A percentile compares a stretch with the other conserved stretches of the same genome.
These are phyloP conservation scores for Phytophthora citricola DNA, from an alignment of 352 stramenopile species.

Conservation along the genomic window DNA sequence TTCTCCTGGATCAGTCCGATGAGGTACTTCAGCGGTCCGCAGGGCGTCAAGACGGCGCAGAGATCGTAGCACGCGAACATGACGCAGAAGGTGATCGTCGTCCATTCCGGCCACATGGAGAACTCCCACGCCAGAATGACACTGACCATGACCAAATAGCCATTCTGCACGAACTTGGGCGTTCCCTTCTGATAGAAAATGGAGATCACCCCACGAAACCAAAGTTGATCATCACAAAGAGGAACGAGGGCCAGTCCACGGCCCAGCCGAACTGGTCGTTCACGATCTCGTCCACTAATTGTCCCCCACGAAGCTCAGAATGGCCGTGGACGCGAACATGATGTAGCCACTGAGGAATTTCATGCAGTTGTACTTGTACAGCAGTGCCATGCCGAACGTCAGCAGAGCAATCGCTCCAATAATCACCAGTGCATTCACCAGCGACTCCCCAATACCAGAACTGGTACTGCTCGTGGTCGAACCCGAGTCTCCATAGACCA, in stretches of 20 bases:
- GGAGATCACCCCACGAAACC: constrained; percentile 86
- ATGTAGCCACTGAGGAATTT: constrained; percentile 87
- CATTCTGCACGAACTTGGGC: constrained; percentile 91
- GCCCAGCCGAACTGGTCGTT: constrained; percentile 77
- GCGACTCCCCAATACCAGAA: constrained; percentile 63
- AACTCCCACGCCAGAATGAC: constrained; percentile 98
- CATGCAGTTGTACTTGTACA: constrained; percentile 92
- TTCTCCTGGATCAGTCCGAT: constrained; percentile 94
- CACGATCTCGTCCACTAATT: constrained; percentile 84
- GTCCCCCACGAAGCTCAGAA: constrained; percentile 89
- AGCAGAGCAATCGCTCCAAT: constrained; percentile 84
- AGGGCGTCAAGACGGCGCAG: constrained; percentile 97
- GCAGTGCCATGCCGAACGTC: constrained; percentile 90
- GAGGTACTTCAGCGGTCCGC: constrained; percentile 95
- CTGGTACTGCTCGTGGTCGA: constrained; percentile 27
- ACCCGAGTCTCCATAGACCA: constrained; percentile 79
- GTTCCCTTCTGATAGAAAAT: constrained; percentile 93
- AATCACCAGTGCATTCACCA: constrained; percentile 91
- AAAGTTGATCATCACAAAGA: constrained; percentile 93
- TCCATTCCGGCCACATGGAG: constrained; percentile 96
- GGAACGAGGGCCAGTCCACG: constrained; percentile 78
- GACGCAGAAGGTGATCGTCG: constrained; percentile 91
- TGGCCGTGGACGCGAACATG: constrained; percentile 88
- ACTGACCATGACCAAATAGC: constrained; percentile 94
- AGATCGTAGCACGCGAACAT: constrained; percentile 98